Percentiles rank a stretch among this genome's conserved stretches.
Conservation (phyloP, 78 protist genomes). For the Guillardia theta region DNA sequence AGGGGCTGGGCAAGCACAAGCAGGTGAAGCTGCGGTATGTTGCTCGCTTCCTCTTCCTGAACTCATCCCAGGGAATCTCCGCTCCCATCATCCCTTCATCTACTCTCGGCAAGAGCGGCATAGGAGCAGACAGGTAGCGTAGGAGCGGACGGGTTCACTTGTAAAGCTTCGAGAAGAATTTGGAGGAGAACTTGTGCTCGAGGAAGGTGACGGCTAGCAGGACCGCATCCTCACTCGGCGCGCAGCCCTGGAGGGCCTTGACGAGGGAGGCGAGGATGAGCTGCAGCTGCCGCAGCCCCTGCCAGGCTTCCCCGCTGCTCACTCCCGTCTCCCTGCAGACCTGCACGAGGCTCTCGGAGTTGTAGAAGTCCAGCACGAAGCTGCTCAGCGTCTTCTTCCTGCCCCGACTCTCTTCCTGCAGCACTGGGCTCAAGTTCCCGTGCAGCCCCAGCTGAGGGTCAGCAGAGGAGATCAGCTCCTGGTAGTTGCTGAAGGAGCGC, state of each 20-base stretch:
- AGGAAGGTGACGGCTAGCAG: not conserved
- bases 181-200: not conserved
- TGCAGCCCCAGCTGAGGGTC: not conserved
- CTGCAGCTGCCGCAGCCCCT: slow-evolving; percentile 2
- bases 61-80: too few relatives aligned
- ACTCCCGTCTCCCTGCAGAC: not conserved
- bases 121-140: too few relatives aligned
- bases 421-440: not conserved
- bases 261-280: not conserved
- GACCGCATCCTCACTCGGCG: not conserved
- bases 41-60: too few relatives aligned
- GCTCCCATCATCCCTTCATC: too few relatives aligned
- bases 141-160: too few relatives aligned
- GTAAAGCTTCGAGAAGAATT: not conserved
- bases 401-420: too few relatives aligned
- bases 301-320: not conserved
- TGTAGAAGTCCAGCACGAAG: not conserved
- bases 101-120: too few relatives aligned
- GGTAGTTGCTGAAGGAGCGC: not conserved
- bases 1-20: too few relatives aligned
- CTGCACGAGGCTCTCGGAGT: not conserved
- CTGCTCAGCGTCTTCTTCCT: not conserved
- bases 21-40: too few relatives aligned
- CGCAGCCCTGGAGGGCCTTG: not conserved
- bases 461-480: not conserved